Base-by-base conservation (phyloP, 768 basidiomycete species). In the Tephrocybe sp. region DNA sequence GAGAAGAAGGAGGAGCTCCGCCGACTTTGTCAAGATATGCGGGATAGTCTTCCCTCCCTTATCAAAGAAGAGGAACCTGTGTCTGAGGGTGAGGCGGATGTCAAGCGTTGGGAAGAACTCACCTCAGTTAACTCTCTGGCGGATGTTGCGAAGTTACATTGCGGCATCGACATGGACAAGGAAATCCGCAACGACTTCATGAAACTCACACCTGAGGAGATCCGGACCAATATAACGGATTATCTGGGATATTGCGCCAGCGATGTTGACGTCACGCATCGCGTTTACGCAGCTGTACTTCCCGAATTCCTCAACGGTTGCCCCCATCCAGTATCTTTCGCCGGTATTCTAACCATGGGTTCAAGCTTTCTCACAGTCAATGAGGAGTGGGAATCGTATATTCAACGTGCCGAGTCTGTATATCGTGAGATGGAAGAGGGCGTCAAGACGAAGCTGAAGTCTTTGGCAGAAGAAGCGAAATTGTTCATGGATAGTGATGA, bases 71-170 rank as follows among this genome's bases (percentile, higher is more conserved):
- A 57, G 45, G 58, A 64, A 34, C 53, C 51, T 16, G 74, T 71
- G 30, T 72, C 65, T 10, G 65, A 73, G 11, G 65, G 66, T 1
- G 68, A 70, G 19, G 47, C 52, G 11, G 56, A 55, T 19, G 58
- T 62, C 17, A 83, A 85, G 58, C 79, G 85, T 12, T 99, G 97
- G 97, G 91, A 98, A 66, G 91, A 95, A 43, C 74, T 97, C 26
- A 94, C 95, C 0, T 89, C 95, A 2, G 83, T 85, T 36, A 98
- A 96, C 65, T 92, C 93, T 7, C 82, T 99, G 23, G 85, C 83
- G 14, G 95, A 98, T 56, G 95, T 98, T 22, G 94, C 93, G 0
- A 83, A 83, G 43, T 76, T 98, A 3, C 92, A 99, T 65, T 97
- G 92, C 61, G 80, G 80, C 8, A 88, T 92, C 53, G 71, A 77